Conservation (phyloP, 306 rosid species). For the Quercus ilex region DNA sequence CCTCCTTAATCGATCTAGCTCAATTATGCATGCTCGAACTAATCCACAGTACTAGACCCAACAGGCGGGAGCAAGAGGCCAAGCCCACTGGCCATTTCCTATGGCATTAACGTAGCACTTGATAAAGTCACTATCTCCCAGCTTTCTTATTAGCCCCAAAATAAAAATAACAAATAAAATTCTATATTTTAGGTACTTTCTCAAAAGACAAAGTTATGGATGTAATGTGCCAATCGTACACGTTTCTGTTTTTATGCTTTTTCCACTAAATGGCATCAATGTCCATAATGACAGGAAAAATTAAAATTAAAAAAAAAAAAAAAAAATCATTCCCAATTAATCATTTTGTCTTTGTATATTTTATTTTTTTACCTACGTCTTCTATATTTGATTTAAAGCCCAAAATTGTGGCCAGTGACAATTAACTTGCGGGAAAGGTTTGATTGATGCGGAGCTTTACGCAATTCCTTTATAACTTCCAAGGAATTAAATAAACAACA, state of each 20-base stretch:
- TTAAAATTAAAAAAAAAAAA: neutral
- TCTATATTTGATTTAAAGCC: neutral
- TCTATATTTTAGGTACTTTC: neutral
- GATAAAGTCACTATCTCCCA: no score
- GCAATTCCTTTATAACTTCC: neutral
- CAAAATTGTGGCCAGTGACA: slow-evolving; percentile 6
- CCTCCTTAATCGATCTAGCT: no score
- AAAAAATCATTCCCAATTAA: slow-evolving; percentile 18
- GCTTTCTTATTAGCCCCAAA: no score
- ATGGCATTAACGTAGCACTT: no score
- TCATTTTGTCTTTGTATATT: slow-evolving; percentile 23
- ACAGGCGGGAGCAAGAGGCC: no score
- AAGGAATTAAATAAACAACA: neutral
- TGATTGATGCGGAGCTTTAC: neutral
- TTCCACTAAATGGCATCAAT: slow-evolving; percentile 18
- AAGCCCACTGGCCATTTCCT: no score
- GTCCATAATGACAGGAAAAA: slow-evolving; percentile 18
- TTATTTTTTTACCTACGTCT: slow-evolving; percentile 1
- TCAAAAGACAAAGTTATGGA: neutral
- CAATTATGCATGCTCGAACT: no score
- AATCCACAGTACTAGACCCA: no score
- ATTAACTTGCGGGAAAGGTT: neutral
- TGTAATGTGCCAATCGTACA: neutral
- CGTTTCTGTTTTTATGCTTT: slow-evolving; percentile 12
- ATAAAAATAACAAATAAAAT: no score